These are phyloP conservation scores for Scedosporium boydii DNA, from an alignment of 2,329 filamentous ascomycete species.

Conservation along the genomic window DNA sequence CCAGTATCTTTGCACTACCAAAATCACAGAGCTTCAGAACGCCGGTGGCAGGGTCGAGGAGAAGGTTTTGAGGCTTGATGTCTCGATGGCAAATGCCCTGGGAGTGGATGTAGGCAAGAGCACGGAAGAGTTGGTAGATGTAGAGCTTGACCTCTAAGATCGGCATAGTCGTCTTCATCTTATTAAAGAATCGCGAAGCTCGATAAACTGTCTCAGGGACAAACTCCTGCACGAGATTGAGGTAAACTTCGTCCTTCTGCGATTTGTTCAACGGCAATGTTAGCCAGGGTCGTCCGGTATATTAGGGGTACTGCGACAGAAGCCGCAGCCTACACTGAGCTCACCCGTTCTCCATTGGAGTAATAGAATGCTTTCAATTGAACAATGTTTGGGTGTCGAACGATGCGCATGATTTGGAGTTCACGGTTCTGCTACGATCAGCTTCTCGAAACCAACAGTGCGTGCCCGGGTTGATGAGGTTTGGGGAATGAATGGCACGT, in stretches of 20 bases:
- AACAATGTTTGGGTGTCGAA: conserved; percentile 96
- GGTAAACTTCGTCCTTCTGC: conserved; percentile 95
- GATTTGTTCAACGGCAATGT: conserved; percentile 6
- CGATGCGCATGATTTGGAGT: conserved; percentile 98
- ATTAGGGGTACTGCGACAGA: background rate
- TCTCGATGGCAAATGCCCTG: conserved; percentile 98
- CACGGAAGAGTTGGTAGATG: conserved; percentile 98
- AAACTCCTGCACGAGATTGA: conserved; percentile 96
- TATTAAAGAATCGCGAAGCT: conserved; percentile 98
- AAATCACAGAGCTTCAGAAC: conserved; percentile 98
- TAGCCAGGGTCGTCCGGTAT: background rate
- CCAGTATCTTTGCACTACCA: conserved; percentile 94
- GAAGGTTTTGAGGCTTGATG: conserved; percentile 97
- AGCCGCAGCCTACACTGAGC: conserved; percentile 12
- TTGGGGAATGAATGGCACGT: conserved; percentile 15
- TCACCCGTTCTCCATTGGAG: conserved; percentile 94
- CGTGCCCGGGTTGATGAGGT: background rate
- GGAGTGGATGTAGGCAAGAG: conserved; percentile 96
- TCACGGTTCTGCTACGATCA: conserved; percentile 70
- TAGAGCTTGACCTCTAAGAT: conserved; percentile 98
- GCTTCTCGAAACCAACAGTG: background rate
- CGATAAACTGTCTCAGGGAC: conserved; percentile 98
- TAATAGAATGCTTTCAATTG: conserved; percentile 99
- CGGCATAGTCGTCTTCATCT: conserved; percentile 99
- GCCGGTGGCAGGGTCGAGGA: conserved; percentile 83